Evolutionary conservation across 2,329 filamentous ascomycete genomes (phyloP), one percentile per base, ranked within the genome.

Genomic region (Periconia macrospinosa): DNA sequence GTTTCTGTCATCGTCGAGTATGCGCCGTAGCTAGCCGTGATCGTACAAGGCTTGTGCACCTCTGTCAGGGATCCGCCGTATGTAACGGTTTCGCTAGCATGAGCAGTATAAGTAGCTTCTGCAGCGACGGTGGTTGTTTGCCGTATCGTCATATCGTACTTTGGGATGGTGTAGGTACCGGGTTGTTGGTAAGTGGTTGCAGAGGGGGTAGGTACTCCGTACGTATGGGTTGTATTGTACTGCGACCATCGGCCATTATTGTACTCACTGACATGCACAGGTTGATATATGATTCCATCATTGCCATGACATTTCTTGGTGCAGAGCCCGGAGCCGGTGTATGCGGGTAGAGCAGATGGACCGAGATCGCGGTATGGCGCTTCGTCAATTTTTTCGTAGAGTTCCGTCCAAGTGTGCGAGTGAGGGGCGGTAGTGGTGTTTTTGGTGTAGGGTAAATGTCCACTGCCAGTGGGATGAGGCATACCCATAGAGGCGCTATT

Each of bases 91-190:
- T 65, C 55, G 47, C 59, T 52, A 18, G 65, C 57, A 48, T 54
- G 52, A 18, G 59, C 61, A 30, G 60, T 65, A 43, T 57, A 61
- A 30, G 62, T 66, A 2, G 61, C 60, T 57, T 67, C 64, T 41
- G 57, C 58, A 27, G 61, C 50, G 49, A 59, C 56, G 41, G 62
- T 65, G 15, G 57, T 57, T 1, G 62, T 52, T 47, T 67, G 45
- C 7, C 52, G 44, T 17, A 68, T 50, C 2, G 64, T 66, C 23
- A 68, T 52, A 27, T 66, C 62, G 52, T 67, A 64, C 30, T 59
- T 61, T 2, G 67, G 61, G 45, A 67, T 55, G 3, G 68, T 70
- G 61, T 70, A 70, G 14, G 62, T 58, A 33, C 67, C 69, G 10
- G 69, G 62, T 30, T 53, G 57, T 37, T 58, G 57, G 53, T 66